These are phyloP conservation scores for Baorangia bicolor DNA, from an alignment of 768 basidiomycete species.

Conservation along the genomic window DNA sequence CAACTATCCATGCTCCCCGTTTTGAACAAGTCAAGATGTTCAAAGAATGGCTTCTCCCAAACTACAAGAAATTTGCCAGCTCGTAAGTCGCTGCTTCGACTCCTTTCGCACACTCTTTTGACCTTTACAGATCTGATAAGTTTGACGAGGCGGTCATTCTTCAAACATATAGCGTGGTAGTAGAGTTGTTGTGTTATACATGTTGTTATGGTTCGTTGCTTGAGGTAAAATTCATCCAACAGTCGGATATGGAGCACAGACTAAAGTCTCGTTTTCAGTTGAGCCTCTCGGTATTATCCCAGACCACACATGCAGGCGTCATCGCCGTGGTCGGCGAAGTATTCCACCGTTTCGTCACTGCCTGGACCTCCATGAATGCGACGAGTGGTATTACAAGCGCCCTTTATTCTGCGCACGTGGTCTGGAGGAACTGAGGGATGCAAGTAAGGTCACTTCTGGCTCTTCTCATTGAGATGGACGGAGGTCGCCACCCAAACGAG, in stretches of 20 bases:
- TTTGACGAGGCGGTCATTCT: slow-evolving; percentile 40
- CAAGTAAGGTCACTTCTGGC: slow-evolving; percentile 65
- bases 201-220: slow-evolving; percentile 68
- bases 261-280: slow-evolving; percentile 38
- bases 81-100: slow-evolving; percentile 37
- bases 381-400: slow-evolving; percentile 54
- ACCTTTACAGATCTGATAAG: slow-evolving; percentile 26
- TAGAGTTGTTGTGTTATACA: slow-evolving; percentile 58
- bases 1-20: slow-evolving; percentile 54
- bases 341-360: slow-evolving; percentile 64
- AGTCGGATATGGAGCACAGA: background rate
- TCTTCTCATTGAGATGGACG: slow-evolving; percentile 64
- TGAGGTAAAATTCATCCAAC: slow-evolving; percentile 45
- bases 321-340: slow-evolving; percentile 66
- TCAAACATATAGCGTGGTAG: slow-evolving; percentile 54
- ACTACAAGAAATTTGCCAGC: slow-evolving; percentile 52
- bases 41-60: slow-evolving; percentile 72
- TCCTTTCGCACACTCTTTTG: background rate
- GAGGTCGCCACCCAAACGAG: slow-evolving; percentile 52
- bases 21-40: slow-evolving; percentile 75
- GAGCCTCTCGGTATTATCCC: slow-evolving; percentile 52
- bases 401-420: slow-evolving; percentile 60
- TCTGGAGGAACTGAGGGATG: slow-evolving; percentile 62
- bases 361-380: slow-evolving; percentile 78
- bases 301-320: slow-evolving; percentile 49